Evolutionary conservation across 2,329 filamentous ascomycete genomes (phyloP), one percentile per base, ranked within the genome.

Genomic region (Colletotrichum limetticola): DNA sequence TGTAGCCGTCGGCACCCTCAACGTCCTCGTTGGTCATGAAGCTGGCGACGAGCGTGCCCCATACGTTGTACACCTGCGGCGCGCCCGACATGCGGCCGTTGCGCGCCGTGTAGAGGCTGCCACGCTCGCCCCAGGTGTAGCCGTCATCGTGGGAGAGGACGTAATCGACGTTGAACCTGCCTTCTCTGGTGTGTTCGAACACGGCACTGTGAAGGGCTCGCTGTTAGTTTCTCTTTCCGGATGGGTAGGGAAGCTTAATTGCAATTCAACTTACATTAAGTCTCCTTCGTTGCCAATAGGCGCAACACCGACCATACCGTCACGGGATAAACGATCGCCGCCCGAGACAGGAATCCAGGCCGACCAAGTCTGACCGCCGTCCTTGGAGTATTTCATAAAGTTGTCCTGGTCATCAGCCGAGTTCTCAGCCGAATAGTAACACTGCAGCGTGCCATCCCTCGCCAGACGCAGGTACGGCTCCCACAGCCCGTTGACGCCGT

Each of bases 21-120:
- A 76, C 73, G 62, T 83, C 83, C 75, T 87, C 85, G 74, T 87
- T 82, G 1, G 84, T 86, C 78, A 85, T 84, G 77, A 87, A 86
- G 68, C 82, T 83, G 0, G 80, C 81, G 1, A 84, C 82, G 8
- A 87, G 76, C 1, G 79, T 83, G 8, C 81, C 82, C 2, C 85
- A 83, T 1, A 86, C 84, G 37, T 83, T 42, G 37, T 42, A 42
- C 37, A 42, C 37, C 14, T 42, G 37, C 37, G 85, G 85, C 30
- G 85, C 85, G 1, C 82, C 82, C 1, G 83, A 83, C 49, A 80
- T 77, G 52, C 78, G 79, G n/a, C 76, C 75, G 6, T 78, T 79
- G 9, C 76, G 59, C 4, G 83, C 78, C 19, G 78, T 81, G 71
- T 86, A 86, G 2, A 86, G 77, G 22, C 78, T 77, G 16, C 74